Conservation (phyloP, 768 basidiomycete genomes). For the Amyloporia xantha region DNA sequence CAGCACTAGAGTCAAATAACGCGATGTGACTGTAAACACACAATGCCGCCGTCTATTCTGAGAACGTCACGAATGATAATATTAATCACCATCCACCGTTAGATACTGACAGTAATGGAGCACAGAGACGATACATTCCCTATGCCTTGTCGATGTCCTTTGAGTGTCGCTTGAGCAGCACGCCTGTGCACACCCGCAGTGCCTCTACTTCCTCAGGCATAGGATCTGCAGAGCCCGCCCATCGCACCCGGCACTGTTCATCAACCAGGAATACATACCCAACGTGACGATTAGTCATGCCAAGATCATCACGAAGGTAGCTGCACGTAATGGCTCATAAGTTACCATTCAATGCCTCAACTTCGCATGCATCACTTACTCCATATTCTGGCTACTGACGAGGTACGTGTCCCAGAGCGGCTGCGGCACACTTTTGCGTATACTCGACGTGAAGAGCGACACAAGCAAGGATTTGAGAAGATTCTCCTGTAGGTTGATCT, state of each 20-base stretch:
- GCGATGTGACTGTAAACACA: too few relatives aligned
- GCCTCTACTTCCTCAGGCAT: constrained; percentile 63
- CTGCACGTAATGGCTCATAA: constrained; percentile 10
- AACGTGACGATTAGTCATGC: constrained; percentile 83
- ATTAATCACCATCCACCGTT: too few relatives aligned
- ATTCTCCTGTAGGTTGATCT: constrained; percentile 95
- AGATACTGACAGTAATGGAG: too few relatives aligned
- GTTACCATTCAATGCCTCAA: background rate
- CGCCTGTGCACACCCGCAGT: constrained; percentile 61
- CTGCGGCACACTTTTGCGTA: constrained; percentile 60
- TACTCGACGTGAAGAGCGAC: constrained; percentile 69
- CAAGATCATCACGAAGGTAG: constrained; percentile 75
- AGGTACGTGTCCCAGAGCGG: constrained; percentile 67
- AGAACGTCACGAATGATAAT: too few relatives aligned
- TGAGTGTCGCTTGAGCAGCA: constrained; percentile 56
- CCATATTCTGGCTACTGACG: constrained; percentile 78
- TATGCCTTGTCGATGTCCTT: too few relatives aligned
- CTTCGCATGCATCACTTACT: constrained; percentile 29
- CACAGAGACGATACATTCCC: too few relatives aligned
- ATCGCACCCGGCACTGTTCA: constrained; percentile 75
- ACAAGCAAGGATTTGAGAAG: constrained; percentile 87
- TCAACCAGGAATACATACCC: constrained; percentile 93
- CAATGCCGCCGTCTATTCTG: too few relatives aligned
- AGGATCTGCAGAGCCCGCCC: constrained; percentile 89
- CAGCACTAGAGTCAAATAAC: too few relatives aligned